phyloP scores from a whole-genome alignment of 257 asterid genomes.

The Solanum ossicruentum region DNA sequence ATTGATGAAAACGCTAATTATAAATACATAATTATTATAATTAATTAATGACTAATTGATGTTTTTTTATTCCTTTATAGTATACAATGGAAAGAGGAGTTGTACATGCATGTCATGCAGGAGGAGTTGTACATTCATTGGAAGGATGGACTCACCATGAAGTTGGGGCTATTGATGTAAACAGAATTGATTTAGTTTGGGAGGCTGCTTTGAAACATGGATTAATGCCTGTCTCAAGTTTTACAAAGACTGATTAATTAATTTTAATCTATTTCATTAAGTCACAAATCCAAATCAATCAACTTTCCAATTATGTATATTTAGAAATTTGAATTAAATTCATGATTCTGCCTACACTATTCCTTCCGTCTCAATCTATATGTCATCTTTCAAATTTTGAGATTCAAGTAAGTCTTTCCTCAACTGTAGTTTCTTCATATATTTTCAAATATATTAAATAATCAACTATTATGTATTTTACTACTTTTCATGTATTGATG shows the following conservation, averaged over 20 bases:
- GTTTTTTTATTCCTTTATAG: constrained; percentile 6
- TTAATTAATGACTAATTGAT: neutral
- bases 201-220: constrained; percentile 80
- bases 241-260: neutral
- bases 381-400: neutral
- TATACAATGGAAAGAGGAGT: constrained; percentile 92
- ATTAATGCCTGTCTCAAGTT: constrained; percentile 42
- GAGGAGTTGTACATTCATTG: constrained; percentile 64
- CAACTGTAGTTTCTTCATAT: too few species aligned
- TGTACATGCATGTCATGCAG: constrained; percentile 94
- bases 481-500: too few species aligned
- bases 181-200: constrained; percentile 74
- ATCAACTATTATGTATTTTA: too few species aligned
- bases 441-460: too few species aligned
- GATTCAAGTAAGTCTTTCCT: neutral
- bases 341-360: neutral
- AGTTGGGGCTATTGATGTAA: constrained; percentile 82
- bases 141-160: constrained; percentile 93
- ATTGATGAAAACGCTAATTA: too few species aligned
- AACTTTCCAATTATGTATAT: neutral
- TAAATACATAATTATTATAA: too few species aligned
- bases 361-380: accelerated
- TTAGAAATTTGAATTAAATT: neutral
- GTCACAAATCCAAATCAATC: neutral
- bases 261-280: neutral